These are phyloP conservation scores for Dentipellis fragilis DNA, from an alignment of 768 basidiomycete genomes.

Conservation along the genomic window DNA sequence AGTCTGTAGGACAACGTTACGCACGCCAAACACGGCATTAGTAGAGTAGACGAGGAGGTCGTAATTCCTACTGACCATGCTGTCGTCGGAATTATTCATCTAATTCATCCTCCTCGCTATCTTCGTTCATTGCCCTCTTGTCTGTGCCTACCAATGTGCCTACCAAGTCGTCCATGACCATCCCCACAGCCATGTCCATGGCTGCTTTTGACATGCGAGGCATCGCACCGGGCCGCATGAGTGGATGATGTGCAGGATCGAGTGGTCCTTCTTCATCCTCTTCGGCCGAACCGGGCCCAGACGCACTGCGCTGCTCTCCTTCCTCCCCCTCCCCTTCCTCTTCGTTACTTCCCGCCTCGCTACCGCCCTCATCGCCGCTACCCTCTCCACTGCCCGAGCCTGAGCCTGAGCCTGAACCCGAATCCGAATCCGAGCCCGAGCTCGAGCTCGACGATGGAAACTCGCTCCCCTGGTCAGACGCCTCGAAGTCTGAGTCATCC, in stretches of 20 bases:
- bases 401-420: neutral
- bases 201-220: conserved; percentile 12
- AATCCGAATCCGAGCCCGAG: conserved; percentile 5
- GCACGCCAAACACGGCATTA: too few species aligned
- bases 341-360: conserved; percentile 18
- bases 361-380: conserved; percentile 8
- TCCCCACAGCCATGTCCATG: conserved; percentile 9
- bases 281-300: conserved; percentile 22
- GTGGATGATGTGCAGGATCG: conserved; percentile 38
- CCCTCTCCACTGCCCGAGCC: neutral
- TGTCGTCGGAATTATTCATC: conserved; percentile 5
- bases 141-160: conserved; percentile 5
- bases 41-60: too few species aligned
- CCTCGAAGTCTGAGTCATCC: conserved; percentile 8
- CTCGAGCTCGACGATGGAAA: conserved; percentile 14
- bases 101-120: conserved; percentile 12
- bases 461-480: neutral
- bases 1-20: too few species aligned
- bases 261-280: conserved; percentile 37
- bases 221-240: conserved; percentile 9
- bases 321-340: conserved; percentile 22
- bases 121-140: neutral
- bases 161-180: conserved; percentile 9
- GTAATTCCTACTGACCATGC: neutral
- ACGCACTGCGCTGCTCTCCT: conserved; percentile 14